A percentile compares a stretch with the other conserved stretches of the same genome.
Evolutionary conservation across 2,329 filamentous ascomycete genomes (phyloP).

Genomic region (Sarocladium brachiariae): DNA sequence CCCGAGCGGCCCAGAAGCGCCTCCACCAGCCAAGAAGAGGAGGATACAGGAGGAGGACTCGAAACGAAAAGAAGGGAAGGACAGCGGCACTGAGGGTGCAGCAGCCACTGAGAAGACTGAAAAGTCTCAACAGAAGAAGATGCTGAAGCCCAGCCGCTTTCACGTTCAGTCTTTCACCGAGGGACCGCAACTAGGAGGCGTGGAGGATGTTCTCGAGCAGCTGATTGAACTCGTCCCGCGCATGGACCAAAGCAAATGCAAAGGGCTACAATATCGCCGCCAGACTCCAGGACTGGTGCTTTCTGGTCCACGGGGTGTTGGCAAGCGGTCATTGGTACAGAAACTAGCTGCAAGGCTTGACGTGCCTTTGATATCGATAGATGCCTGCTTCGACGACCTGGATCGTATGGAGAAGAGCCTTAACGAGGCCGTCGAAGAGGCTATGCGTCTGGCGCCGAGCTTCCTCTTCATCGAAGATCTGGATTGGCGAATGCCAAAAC

Average conservation of each 20-base stretch:
- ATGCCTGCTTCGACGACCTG: conserved; percentile 27
- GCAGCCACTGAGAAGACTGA: conserved; percentile 18
- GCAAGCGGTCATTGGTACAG: conserved; percentile 71
- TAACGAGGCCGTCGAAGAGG: conserved; percentile 57
- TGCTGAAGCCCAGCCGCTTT: conserved; percentile 23
- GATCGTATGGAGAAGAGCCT: conserved; percentile 34
- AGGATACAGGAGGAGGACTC: conserved; percentile 22
- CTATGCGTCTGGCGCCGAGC: conserved; percentile 77
- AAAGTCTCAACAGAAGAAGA: conserved; percentile 21
- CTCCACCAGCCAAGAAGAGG: conserved; percentile 24
- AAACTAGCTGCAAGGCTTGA: conserved; percentile 65
- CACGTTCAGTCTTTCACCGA: conserved; percentile 22
- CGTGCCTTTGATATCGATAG: conserved; percentile 62
- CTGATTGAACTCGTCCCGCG: neutral
- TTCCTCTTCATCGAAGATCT: conserved; percentile 90
- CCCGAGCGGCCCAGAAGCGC: conserved; percentile 20
- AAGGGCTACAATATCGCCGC: conserved; percentile 10
- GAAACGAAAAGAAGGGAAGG: conserved; percentile 16
- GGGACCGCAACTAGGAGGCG: conserved; percentile 21
- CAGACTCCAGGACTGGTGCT: conserved; percentile 54
- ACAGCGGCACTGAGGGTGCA: conserved; percentile 11
- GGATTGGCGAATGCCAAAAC: conserved; percentile 74
- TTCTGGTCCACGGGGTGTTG: conserved; percentile 73
- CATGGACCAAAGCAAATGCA: neutral
- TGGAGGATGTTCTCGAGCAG: conserved; percentile 17